Conservation (phyloP, 2,329 filamentous ascomycete genomes). For the Metarhizium anisopliae region DNA sequence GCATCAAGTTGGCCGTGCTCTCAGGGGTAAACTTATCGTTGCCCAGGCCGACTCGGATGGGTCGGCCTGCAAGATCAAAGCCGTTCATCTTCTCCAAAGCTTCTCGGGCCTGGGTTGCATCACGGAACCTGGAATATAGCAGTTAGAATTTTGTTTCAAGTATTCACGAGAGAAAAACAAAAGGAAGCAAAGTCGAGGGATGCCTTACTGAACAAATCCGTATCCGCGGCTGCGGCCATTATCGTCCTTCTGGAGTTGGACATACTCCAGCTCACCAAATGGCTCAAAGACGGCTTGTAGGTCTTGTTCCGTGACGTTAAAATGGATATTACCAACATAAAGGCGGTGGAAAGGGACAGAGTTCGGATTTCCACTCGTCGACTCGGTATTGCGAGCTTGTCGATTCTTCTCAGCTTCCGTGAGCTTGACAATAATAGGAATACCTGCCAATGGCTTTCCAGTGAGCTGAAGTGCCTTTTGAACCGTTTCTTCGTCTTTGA, state of each 20-base stretch:
- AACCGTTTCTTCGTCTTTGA: slow-evolving; percentile 92
- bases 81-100: slow-evolving; percentile 99
- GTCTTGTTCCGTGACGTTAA: slow-evolving; percentile 96
- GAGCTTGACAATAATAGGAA: slow-evolving; percentile 95
- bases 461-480: slow-evolving; percentile 92
- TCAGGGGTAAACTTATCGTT: slow-evolving; percentile 99
- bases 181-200: neutral
- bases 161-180: neutral
- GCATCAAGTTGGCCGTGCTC: slow-evolving; percentile 84
- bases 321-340: slow-evolving; percentile 98
- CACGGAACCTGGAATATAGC: slow-evolving; percentile 58
- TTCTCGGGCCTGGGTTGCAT: slow-evolving; percentile 84
- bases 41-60: slow-evolving; percentile 95
- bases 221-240: slow-evolving; percentile 85
- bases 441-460: slow-evolving; percentile 95
- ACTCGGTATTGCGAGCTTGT: slow-evolving; percentile 76
- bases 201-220: slow-evolving; percentile 92
- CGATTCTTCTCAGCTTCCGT: slow-evolving; percentile 99
- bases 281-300: slow-evolving; percentile 94
- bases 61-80: slow-evolving; percentile 93
- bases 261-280: slow-evolving; percentile 95
- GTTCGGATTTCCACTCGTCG: slow-evolving; percentile 60
- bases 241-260: slow-evolving; percentile 95
- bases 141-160: neutral
- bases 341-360: slow-evolving; percentile 93